These are phyloP conservation scores for Nitzschia inconspicua DNA, from an alignment of 108 stramenopile genomes.

Conservation along the genomic window DNA sequence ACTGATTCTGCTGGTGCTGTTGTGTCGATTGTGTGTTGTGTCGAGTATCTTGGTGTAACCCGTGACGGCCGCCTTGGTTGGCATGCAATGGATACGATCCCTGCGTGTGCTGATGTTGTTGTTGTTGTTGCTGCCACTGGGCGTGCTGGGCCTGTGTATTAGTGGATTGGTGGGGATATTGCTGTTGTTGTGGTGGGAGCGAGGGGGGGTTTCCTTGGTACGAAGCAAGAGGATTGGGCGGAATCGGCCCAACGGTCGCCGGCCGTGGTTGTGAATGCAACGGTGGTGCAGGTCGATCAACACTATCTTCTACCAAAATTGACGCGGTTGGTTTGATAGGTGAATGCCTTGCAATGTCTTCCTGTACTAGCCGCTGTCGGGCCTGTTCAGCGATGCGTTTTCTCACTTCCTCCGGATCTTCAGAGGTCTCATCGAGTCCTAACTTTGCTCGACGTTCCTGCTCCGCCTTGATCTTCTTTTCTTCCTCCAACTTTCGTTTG, in stretches of 20 bases:
- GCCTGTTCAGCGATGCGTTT: conserved; percentile 19
- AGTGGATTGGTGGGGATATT: neutral
- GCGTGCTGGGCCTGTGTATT: neutral
- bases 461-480: neutral
- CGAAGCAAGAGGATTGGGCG: neutral
- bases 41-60: too few species aligned
- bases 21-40: conserved; percentile 25
- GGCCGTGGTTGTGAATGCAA: neutral
- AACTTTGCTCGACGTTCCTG: conserved; percentile 8
- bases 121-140: too few species aligned
- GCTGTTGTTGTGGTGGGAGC: neutral
- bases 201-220: neutral
- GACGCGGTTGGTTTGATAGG: neutral
- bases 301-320: too few species aligned
- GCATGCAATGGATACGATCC: neutral
- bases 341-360: neutral
- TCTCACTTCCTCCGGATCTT: conserved; percentile 2
- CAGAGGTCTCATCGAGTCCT: neutral
- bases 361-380: conserved; percentile 11
- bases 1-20: conserved; percentile 19
- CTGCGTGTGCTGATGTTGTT: neutral
- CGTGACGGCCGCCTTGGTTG: too few species aligned
- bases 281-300: too few species aligned
- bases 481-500: conserved; percentile 26
- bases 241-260: neutral